Evolutionary conservation across 2,329 filamentous ascomycete genomes (phyloP).

Genomic region (Gnomoniopsis smithogilvyi): DNA sequence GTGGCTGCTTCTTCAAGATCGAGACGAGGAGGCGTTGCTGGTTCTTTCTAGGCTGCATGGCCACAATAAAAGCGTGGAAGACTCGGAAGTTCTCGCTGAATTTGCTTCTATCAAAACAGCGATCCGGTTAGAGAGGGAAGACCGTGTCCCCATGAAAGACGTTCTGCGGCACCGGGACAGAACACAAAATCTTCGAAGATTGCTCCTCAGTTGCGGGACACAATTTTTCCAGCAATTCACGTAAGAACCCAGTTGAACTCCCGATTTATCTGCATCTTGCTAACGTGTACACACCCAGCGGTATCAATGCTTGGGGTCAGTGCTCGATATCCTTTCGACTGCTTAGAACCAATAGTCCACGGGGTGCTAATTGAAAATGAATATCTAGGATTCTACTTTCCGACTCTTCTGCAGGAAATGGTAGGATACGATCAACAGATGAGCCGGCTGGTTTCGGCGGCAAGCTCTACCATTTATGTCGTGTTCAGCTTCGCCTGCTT

Average conservation of each 20-base stretch:
- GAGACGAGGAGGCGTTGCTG: conserved; percentile 52
- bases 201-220: conserved; percentile 39
- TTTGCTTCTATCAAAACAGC: conserved; percentile 34
- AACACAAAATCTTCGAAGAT: conserved; percentile 33
- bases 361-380: background rate
- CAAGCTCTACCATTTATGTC: conserved; percentile 41
- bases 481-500: conserved; percentile 33
- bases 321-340: background rate
- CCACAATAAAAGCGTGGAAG: conserved; percentile 31
- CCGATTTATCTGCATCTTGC: background rate
- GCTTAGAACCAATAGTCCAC: background rate
- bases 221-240: conserved; percentile 45
- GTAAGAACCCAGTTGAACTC: conserved; percentile 8
- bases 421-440: conserved; percentile 46
- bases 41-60: conserved; percentile 56
- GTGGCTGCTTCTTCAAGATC: conserved; percentile 50
- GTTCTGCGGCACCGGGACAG: conserved; percentile 34
- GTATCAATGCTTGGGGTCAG: conserved; percentile 15
- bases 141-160: conserved; percentile 30
- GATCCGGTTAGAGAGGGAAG: conserved; percentile 32
- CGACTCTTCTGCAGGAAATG: conserved; percentile 52
- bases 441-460: conserved; percentile 51
- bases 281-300: conserved; percentile 1
- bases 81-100: conserved; percentile 28
- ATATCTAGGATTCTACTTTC: conserved; percentile 40